Base-by-base conservation (phyloP, 306 rosid genomes). In the Styphnolobium japonicum region DNA sequence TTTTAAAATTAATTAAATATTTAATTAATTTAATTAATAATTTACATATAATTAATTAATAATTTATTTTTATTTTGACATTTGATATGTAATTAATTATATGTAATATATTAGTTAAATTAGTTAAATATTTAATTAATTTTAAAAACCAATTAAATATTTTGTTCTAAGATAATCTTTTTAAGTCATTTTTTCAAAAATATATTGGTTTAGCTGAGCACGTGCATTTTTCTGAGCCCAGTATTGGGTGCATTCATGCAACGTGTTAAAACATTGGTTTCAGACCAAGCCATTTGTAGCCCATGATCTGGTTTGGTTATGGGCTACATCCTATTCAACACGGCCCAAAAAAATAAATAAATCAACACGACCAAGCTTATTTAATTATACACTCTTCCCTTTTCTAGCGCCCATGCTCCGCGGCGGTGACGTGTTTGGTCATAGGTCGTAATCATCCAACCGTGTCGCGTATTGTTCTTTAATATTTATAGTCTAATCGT, bases 341-440 rank as follows among this genome's bases (percentile, higher is more conserved):
- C 22, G 69, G 52, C 57, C 71, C 82, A 39, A 49, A 57, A 14
- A 15, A 8, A 21, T 49, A 39, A 49, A 57, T 9, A 15, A 8
- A 21, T 49, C 7, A 27, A 33, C 14, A 39, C 11, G 77, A 23
- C 58, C 67, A 10, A 46, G 1, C 22, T 22, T 22, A 40, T 27
- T 27, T 3, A 27, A 27, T 1, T 27, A 27, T 27, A 27, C 31
- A 27, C 1, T 27, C 0, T 25, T 45, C 7, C 51, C 73, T 21
- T 70, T 79, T 40, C 29, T 70, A 56, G 46, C 62, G 52, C 77
- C 81, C 46, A 16, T 65, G 2, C 43, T 48, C 6, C 60, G 73
- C 63, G 45, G 86, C 67, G 66, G 78, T 82, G 82, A 79, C 83
- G 64, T 79, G 82, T 78, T 86, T 82, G 87, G 82, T 77, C 65